Evolutionary conservation across 495 filamentous ascomycete species (phyloP).

Genomic region (Aspergillus funiculosus): DNA sequence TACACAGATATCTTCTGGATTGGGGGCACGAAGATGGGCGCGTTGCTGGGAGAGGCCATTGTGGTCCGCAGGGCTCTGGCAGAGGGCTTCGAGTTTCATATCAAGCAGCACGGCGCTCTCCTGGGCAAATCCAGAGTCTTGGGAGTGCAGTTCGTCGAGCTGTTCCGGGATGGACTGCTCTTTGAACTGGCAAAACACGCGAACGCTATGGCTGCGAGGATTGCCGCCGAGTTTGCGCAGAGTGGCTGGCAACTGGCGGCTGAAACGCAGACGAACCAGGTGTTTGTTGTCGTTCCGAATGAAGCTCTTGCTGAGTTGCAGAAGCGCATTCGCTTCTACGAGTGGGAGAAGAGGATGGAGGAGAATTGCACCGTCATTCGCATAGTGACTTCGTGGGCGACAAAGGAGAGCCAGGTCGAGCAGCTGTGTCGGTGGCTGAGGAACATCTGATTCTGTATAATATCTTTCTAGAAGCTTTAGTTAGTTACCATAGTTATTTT

Average conservation of each 20-base stretch:
- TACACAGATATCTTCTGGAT: conserved; percentile 43
- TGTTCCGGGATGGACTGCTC: conserved; percentile 36
- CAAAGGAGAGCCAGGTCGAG: conserved; percentile 31
- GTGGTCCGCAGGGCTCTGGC: conserved; percentile 31
- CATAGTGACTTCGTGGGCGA: conserved; percentile 38
- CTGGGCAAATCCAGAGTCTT: conserved; percentile 40
- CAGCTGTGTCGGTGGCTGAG: conserved; percentile 31
- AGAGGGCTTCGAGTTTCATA: conserved; percentile 39
- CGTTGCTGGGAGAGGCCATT: conserved; percentile 40
- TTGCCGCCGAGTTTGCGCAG: conserved; percentile 1
- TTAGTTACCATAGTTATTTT: no score
- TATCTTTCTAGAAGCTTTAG: no score
- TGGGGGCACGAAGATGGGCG: conserved; percentile 42
- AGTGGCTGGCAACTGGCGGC: conserved; percentile 8
- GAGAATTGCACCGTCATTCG: conserved; percentile 27
- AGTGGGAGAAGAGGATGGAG: conserved; percentile 24
- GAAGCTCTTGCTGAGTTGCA: conserved; percentile 21
- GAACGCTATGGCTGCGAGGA: conserved; percentile 34
- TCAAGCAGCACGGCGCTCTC: conserved; percentile 42
- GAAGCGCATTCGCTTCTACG: conserved; percentile 32
- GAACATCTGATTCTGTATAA: no score
- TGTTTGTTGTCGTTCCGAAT: conserved; percentile 29
- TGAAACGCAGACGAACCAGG: conserved; percentile 34
- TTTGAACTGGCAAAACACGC: conserved; percentile 38
- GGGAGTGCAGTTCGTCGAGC: conserved; percentile 40